phyloP scores from a whole-genome alignment of 176 grass and related monocot genomes.

The Miscanthus lutarioriparius region DNA sequence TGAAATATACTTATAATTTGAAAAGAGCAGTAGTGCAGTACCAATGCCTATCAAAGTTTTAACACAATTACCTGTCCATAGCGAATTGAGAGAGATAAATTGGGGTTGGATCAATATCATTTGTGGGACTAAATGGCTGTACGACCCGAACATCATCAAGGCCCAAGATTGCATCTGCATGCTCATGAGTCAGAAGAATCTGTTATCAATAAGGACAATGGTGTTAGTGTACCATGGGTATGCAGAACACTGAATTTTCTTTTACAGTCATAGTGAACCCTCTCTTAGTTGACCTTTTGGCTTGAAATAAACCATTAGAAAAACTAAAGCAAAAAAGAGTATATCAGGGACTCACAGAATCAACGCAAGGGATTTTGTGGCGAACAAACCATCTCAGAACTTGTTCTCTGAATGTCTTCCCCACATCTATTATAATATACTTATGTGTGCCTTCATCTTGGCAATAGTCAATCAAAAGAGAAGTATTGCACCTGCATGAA shows the following conservation, averaged over 20 bases:
- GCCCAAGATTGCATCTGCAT: conserved; percentile 87
- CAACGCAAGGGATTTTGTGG: conserved; percentile 88
- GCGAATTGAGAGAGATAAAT: conserved; percentile 81
- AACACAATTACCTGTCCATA: conserved; percentile 76
- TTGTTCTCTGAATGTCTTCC: conserved; percentile 95
- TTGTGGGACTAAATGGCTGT: conserved; percentile 73
- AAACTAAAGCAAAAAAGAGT: conserved; percentile 29
- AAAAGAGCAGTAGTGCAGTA: background rate
- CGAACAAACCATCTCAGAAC: conserved; percentile 90
- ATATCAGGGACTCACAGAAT: conserved; percentile 69
- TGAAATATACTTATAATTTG: background rate
- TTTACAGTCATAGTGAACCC: background rate
- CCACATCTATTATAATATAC: conserved; percentile 92
- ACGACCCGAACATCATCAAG: conserved; percentile 91
- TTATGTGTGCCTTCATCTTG: conserved; percentile 64
- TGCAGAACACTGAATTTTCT: background rate
- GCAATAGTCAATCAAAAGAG: conserved; percentile 93
- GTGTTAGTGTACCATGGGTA: conserved; percentile 20
- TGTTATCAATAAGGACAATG: conserved; percentile 38
- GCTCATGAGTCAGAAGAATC: conserved; percentile 97
- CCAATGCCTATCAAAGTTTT: background rate
- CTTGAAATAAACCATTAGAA: background rate
- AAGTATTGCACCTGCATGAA: conserved; percentile 84
- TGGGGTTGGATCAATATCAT: conserved; percentile 91
- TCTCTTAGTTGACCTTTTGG: conserved; percentile 1